Evolutionary conservation across 2,329 filamentous ascomycete species (phyloP), one percentile per base, ranked within the genome.

Genomic region (Fusarium odoratissimum): DNA sequence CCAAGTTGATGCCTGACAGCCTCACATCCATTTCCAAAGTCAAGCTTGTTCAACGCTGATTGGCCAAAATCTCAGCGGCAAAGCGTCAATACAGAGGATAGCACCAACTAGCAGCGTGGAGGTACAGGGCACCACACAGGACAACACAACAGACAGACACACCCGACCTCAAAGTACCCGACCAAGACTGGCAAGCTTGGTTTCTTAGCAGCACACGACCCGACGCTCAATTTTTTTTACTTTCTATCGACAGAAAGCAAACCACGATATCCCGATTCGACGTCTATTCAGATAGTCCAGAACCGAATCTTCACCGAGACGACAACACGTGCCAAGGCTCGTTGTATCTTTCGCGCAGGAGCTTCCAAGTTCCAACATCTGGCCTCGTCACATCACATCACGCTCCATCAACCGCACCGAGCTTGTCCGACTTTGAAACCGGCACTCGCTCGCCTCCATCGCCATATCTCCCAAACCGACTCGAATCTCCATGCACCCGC

Each of bases 401-500:
- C 48, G 60, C 41, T 25, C 30, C 64, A 56, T 41, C 40, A 51
- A 72, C 41, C 30, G 37, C 69, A 72, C 61, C 71, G 67, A 76
- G 67, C 71, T 71, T 67, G 76, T 67, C 72, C 72, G 67, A 71
- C 65, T 68, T 68, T 17, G 35, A 54, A 67, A 31, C 46, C 67
- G 71, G 71, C 67, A 71, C 71, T 60, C 46, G 63, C 71, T 74
- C 71, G 66, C 60, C 71, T n/a, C 54, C 51, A 51, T 57, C 60
- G 46, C 28, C 58, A 61, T 68, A 63, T 69, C 54, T 69, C 72
- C 71, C 65, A 71, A 71, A 65, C 68, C 60, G 69, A 60, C 64
- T 70, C 72, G 74, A 48, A 80, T 76, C 82, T 82, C 81, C 72
- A 83, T 83, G 82, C 79, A 74, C 80, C 75, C 79, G 75, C 67